These are phyloP conservation scores for Lyophyllum shimeji DNA, from an alignment of 768 basidiomycete genomes.

Conservation along the genomic window DNA sequence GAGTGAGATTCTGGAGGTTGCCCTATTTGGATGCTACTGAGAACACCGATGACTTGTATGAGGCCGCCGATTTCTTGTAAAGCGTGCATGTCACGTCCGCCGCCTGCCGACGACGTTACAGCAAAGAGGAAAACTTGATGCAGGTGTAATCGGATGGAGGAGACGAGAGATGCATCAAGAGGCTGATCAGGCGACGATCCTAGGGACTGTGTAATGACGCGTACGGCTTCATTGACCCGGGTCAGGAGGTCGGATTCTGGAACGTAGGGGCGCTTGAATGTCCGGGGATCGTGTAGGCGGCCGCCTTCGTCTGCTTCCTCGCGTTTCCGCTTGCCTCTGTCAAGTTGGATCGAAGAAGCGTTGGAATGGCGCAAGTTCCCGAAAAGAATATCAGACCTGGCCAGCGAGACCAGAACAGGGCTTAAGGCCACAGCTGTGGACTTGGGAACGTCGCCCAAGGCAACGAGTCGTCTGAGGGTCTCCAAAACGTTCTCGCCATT, in stretches of 20 bases:
- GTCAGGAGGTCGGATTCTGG: constrained; percentile 48
- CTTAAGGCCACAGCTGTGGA: constrained; percentile 57
- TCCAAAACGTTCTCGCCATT: constrained; percentile 54
- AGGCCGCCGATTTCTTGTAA: constrained; percentile 80
- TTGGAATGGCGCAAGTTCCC: constrained; percentile 63
- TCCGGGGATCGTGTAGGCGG: constrained; percentile 27
- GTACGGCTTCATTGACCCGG: constrained; percentile 62
- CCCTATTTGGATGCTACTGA: constrained; percentile 74
- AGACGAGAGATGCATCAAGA: constrained; percentile 57
- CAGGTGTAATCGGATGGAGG: constrained; percentile 70
- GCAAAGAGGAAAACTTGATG: constrained; percentile 81
- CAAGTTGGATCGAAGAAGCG: constrained; percentile 58
- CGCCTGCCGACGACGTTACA: constrained; percentile 62
- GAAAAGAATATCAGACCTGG: constrained; percentile 66
- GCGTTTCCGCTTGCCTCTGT: constrained; percentile 77
- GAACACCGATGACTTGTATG: constrained; percentile 79
- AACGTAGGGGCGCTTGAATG: constrained; percentile 46
- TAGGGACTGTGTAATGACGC: constrained; percentile 52
- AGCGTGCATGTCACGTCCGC: constrained; percentile 51
- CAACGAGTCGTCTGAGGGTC: constrained; percentile 49
- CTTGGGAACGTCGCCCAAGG: constrained; percentile 48
- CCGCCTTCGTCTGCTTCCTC: constrained; percentile 47
- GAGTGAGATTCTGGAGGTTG: constrained; percentile 37
- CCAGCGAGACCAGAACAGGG: constrained; percentile 61
- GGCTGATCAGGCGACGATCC: constrained; percentile 37